Percentiles rank a stretch among this genome's conserved stretches.
These are phyloP conservation scores for Sarcocystis neurona DNA, from an alignment of 169 alveolate genomes.

Conservation along the genomic window DNA sequence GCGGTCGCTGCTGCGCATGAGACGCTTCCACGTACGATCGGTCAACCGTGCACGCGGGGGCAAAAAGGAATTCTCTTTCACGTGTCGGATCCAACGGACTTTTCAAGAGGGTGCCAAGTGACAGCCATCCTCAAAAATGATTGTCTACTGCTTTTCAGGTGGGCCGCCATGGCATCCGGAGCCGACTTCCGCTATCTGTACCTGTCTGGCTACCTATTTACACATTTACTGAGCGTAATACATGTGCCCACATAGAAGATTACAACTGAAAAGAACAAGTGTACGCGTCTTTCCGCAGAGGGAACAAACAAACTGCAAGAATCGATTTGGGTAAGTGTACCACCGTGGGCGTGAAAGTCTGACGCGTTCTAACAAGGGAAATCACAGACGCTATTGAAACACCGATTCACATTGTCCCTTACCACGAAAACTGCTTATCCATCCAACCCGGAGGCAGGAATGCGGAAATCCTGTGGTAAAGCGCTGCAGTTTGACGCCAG, in stretches of 20 bases:
- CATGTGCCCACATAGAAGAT: too few relatives aligned
- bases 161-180: background rate
- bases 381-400: slow-evolving; percentile 55
- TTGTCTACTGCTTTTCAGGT: slow-evolving; percentile 54
- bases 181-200: background rate
- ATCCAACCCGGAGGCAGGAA: slow-evolving; percentile 43
- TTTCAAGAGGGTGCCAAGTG: slow-evolving; percentile 54
- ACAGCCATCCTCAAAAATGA: slow-evolving; percentile 41
- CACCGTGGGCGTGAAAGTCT: too few relatives aligned
- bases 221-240: too few relatives aligned
- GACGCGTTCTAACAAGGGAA: too few relatives aligned
- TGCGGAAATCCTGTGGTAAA: slow-evolving; percentile 42
- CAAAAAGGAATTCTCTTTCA: slow-evolving; percentile 53
- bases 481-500: background rate
- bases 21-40: background rate
- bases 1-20: background rate
- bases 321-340: slow-evolving; percentile 45
- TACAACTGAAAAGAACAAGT: too few relatives aligned
- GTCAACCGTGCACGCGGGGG: slow-evolving; percentile 43
- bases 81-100: background rate
- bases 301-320: slow-evolving; percentile 35
- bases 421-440: slow-evolving; percentile 45
- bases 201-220: too few relatives aligned
- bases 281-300: slow-evolving; percentile 5
- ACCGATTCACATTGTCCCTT: slow-evolving; percentile 59